Conservation (phyloP, 2,329 filamentous ascomycete species). For the Ophiostoma sp. region DNA sequence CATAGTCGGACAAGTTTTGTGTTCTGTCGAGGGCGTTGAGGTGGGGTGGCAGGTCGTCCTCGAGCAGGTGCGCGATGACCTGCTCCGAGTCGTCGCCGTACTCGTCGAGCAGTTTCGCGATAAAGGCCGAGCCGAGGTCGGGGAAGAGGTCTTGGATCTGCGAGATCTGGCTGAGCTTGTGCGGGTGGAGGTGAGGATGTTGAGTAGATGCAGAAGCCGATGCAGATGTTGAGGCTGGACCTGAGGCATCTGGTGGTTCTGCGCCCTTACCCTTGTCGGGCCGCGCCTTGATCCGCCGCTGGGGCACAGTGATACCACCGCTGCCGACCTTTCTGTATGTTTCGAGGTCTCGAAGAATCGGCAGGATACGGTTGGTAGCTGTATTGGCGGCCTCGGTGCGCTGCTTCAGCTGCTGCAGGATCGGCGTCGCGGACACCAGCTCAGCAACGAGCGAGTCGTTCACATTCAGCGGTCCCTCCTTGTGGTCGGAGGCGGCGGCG, state of each 20-base stretch:
- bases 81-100: slow-evolving; percentile 73
- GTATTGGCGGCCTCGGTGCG: slow-evolving; percentile 44
- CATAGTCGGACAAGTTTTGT: slow-evolving; percentile 47
- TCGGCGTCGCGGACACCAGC: slow-evolving; percentile 71
- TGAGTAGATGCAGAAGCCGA: neutral
- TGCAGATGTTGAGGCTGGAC: neutral
- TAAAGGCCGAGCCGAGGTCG: slow-evolving; percentile 74
- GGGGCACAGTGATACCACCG: slow-evolving; percentile 38
- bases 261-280: slow-evolving; percentile 30
- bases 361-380: slow-evolving; percentile 51
- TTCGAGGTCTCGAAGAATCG: slow-evolving; percentile 56
- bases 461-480: slow-evolving; percentile 48
- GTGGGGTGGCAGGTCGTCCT: slow-evolving; percentile 66
- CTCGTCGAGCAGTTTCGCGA: slow-evolving; percentile 71
- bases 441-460: slow-evolving; percentile 73
- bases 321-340: slow-evolving; percentile 53
- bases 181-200: slow-evolving; percentile 55
- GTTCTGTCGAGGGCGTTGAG: slow-evolving; percentile 58
- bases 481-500: slow-evolving; percentile 60
- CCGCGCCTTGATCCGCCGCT: slow-evolving; percentile 41
- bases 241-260: neutral
- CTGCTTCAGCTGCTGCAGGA: slow-evolving; percentile 59
- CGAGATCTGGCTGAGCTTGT: slow-evolving; percentile 76
- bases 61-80: slow-evolving; percentile 74
- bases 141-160: slow-evolving; percentile 94